phyloP scores from a whole-genome alignment of 2,329 filamentous ascomycete genomes.

The Phialophora expanda region DNA sequence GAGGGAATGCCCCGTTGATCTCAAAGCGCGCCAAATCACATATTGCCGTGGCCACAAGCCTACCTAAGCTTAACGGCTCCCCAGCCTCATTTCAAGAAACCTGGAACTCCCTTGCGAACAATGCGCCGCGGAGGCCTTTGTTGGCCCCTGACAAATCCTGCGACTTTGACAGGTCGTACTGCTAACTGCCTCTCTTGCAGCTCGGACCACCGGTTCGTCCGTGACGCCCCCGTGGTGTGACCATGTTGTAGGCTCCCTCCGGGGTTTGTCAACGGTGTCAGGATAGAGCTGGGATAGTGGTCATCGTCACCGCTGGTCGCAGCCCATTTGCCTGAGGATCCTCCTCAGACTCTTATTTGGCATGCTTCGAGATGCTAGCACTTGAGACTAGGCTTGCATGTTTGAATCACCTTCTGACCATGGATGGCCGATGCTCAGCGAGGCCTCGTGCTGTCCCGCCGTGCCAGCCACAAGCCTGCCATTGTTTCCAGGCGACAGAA shows the following conservation, averaged over 20 bases:
- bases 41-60: background rate
- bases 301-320: background rate
- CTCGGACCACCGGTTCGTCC: constrained; percentile 38
- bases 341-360: constrained; percentile 19
- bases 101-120: constrained; percentile 7
- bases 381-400: constrained; percentile 8
- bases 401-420: constrained; percentile 14
- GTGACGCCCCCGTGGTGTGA: constrained; percentile 23
- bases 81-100: constrained; percentile 19
- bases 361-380: constrained; percentile 29
- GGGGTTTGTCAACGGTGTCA: constrained; percentile 11
- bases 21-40: background rate
- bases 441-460: constrained; percentile 20
- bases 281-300: background rate
- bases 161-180: constrained; percentile 33
- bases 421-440: constrained; percentile 11
- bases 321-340: constrained; percentile 4
- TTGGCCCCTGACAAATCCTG: constrained; percentile 35
- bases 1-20: constrained; percentile 18
- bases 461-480: constrained; percentile 21
- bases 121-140: constrained; percentile 11
- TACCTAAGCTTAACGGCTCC: constrained; percentile 6
- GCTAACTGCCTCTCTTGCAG: constrained; percentile 26
- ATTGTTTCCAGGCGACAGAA: constrained; percentile 20
- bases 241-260: constrained; percentile 12